Conservation (phyloP, 345 rosid genomes). For the Arabis alpina region DNA sequence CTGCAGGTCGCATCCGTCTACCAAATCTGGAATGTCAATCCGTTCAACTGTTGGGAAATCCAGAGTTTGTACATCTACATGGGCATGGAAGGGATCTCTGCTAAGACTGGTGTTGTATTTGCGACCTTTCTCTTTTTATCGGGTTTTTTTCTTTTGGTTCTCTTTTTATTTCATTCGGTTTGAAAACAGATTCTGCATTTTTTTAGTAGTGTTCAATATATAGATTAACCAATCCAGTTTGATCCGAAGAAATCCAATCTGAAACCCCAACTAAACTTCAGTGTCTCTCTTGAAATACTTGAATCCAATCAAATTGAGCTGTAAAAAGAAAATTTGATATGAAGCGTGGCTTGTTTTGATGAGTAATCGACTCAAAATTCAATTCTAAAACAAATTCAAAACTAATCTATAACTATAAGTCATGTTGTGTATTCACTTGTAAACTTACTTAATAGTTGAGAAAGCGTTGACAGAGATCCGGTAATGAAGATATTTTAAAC, state of each 20-base stretch:
- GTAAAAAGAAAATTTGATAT: background rate
- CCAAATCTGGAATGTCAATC: slow-evolving; percentile 23
- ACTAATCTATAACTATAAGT: background rate
- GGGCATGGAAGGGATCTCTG: slow-evolving; percentile 25
- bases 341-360: background rate
- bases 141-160: background rate
- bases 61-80: slow-evolving; percentile 33
- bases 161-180: slow-evolving; percentile 1
- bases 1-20: background rate
- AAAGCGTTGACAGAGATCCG: background rate
- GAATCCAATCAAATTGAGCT: background rate
- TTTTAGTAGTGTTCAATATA: slow-evolving; percentile 13
- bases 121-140: slow-evolving; percentile 27
- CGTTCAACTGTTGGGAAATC: slow-evolving; percentile 4
- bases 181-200: slow-evolving; percentile 3
- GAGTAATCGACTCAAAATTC: background rate
- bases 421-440: background rate
- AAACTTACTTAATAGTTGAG: background rate
- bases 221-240: slow-evolving; percentile 24
- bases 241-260: background rate
- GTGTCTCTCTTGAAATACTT: background rate
- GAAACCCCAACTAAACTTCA: background rate
- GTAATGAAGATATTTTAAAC: background rate
- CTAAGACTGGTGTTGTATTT: slow-evolving; percentile 30
- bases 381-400: background rate